phyloP scores from a whole-genome alignment of 78 protist species.

The Chrysochromulina tobinii region DNA sequence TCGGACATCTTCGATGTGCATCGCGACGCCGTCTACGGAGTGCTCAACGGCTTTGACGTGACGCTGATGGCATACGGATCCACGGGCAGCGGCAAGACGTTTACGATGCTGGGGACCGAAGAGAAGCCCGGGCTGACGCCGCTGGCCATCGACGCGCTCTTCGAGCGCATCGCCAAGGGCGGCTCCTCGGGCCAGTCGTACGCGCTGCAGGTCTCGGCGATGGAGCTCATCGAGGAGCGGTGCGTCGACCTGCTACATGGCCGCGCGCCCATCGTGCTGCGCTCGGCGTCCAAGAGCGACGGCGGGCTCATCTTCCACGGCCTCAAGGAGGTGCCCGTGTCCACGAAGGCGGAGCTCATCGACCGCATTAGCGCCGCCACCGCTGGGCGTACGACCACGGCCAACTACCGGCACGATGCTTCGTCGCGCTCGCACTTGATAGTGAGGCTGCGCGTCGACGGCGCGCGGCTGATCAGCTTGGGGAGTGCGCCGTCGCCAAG shows the following conservation, averaged over 20 bases:
- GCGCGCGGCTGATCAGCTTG: neutral
- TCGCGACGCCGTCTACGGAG: neutral
- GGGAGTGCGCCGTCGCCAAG: neutral
- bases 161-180: neutral
- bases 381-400: neutral
- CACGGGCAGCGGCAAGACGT: conserved; percentile 57
- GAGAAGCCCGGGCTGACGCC: neutral
- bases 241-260: neutral
- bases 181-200: neutral
- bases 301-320: neutral
- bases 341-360: neutral
- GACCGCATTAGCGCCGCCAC: neutral
- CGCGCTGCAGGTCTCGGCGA: neutral
- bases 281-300: neutral
- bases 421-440: neutral
- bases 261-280: neutral
- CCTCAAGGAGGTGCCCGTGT: neutral
- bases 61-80: conserved; percentile 48
- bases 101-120: conserved; percentile 32
- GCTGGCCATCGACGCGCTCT: neutral
- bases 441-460: neutral
- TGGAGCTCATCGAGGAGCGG: conserved; percentile 1
- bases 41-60: conserved; percentile 28
- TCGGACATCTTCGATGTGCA: neutral
- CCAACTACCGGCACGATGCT: neutral